These are phyloP conservation scores for Cicer arietinum DNA, from an alignment of 306 rosid genomes.

Conservation along the genomic window DNA sequence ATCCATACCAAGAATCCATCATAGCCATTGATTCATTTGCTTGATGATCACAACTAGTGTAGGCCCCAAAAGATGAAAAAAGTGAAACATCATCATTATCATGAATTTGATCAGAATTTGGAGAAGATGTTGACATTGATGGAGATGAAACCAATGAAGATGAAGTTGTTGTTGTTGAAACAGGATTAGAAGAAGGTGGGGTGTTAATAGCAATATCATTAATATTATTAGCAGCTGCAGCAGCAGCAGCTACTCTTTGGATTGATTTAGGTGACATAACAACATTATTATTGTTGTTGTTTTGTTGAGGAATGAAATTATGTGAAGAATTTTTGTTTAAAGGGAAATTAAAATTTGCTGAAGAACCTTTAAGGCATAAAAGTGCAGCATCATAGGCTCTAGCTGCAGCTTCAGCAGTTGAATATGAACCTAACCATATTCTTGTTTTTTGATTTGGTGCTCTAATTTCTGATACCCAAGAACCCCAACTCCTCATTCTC, in stretches of 20 bases:
- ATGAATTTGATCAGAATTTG: constrained; percentile 51
- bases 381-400: constrained; percentile 99
- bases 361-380: constrained; percentile 86
- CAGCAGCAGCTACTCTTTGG: constrained; percentile 87
- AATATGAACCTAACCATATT: constrained; percentile 95
- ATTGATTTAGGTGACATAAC: constrained; percentile 85
- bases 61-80: constrained; percentile 50
- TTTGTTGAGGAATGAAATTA: constrained; percentile 50
- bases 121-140: constrained; percentile 57
- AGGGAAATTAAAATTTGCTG: constrained; percentile 86
- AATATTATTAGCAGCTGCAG: constrained; percentile 14
- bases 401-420: constrained; percentile 96
- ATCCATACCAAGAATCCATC: constrained; percentile 72
- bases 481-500: constrained; percentile 99
- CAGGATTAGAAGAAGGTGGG: constrained; percentile 36
- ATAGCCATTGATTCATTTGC: constrained; percentile 51
- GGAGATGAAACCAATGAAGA: constrained; percentile 66
- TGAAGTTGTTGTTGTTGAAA: constrained; percentile 56
- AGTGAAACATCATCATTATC: constrained; percentile 65
- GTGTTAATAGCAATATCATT: not conserved
- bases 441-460: constrained; percentile 98
- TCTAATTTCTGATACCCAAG: constrained; percentile 97
- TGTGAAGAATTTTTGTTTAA: constrained; percentile 45
- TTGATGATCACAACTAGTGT: constrained; percentile 37
- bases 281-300: not conserved